Evolutionary conservation across 192 early-diverging fungal species (phyloP), one percentile per base, ranked within the genome.

Genomic region (Chytriomyces sp.): DNA sequence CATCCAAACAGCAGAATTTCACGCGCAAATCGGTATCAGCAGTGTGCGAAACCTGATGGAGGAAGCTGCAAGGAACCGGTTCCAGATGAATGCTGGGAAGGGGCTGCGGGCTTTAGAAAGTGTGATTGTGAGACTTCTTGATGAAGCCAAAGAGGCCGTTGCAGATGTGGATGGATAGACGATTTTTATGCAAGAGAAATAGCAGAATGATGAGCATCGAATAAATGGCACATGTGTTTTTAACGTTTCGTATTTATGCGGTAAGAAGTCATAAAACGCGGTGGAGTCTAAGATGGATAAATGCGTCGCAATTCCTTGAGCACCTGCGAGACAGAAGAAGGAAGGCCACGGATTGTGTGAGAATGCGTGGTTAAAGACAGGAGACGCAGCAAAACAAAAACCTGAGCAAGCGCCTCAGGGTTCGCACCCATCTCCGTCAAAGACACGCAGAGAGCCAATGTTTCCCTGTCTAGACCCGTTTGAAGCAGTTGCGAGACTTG

Each of bases 41-140:
- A 76, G 78, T 50, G 78, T 84, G 35, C 77, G 81, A 8, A 87
- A 84, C 65, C 83, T 92, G 50, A 82, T 98, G n/a, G 95, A 97
- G 79, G 92, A 96, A 67, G 91, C 92, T 57, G 94, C 91, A 69
- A 84, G 93, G 75, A 90, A 86, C 50, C 88, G 95, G 26, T 99
- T 98, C 89, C 78, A 93, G 78, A 89, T 93, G 50, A 99, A 99
- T 82, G 94, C 98, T 20, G 84, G 81, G 2, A 86, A 93, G 35
- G 98, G 98, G 0, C 84, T 92, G 63, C 84, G 88, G 61, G 98
- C 92, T 45, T 91, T 99, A 44, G 91, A 94, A 81, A 91, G 88
- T 61, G 98, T 98, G 3, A 79, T 97, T 35, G 91, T 94, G 53
- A 82, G 65, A 61, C 63, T 87, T n/a, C 26, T 82, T 24, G 46